phyloP scores from a whole-genome alignment of 257 asterid species.

The Datura wrightii region DNA sequence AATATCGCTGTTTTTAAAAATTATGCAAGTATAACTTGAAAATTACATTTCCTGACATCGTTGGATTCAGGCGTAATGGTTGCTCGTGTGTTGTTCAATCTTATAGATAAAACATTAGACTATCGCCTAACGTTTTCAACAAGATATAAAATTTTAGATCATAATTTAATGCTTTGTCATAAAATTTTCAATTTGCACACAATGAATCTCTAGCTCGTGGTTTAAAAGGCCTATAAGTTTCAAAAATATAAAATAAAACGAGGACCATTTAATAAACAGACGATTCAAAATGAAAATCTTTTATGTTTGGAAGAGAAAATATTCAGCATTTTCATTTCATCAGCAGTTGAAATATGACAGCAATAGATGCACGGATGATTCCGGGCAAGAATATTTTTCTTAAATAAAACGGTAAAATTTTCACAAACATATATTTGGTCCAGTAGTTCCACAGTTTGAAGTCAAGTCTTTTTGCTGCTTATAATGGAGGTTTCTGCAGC shows the following conservation, averaged over 20 bases:
- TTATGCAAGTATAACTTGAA: too few species aligned
- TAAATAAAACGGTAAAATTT: not conserved
- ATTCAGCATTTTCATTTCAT: constrained; percentile 9
- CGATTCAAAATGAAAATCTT: too few species aligned
- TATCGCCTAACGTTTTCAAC: not conserved
- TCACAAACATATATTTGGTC: not conserved
- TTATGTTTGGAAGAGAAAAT: not conserved
- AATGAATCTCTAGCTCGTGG: not conserved
- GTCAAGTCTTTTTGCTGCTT: not conserved
- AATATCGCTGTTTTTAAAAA: not conserved
- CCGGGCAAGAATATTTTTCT: not conserved
- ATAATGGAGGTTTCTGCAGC: too few species aligned
- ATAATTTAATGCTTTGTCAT: not conserved
- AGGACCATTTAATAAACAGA: not conserved
- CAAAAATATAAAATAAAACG: not conserved
- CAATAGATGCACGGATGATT: not conserved
- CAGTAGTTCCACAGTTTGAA: not conserved
- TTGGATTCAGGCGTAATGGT: too few species aligned
- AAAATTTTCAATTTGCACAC: not conserved
- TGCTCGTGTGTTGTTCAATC: too few species aligned
- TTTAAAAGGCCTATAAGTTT: not conserved
- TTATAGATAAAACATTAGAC: too few species aligned
- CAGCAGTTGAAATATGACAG: constrained; percentile 14
- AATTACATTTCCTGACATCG: too few species aligned
- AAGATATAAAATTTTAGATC: not conserved